phyloP scores from a whole-genome alignment of 2,329 filamentous ascomycete species.

The Pestalotiopsis sp. region DNA sequence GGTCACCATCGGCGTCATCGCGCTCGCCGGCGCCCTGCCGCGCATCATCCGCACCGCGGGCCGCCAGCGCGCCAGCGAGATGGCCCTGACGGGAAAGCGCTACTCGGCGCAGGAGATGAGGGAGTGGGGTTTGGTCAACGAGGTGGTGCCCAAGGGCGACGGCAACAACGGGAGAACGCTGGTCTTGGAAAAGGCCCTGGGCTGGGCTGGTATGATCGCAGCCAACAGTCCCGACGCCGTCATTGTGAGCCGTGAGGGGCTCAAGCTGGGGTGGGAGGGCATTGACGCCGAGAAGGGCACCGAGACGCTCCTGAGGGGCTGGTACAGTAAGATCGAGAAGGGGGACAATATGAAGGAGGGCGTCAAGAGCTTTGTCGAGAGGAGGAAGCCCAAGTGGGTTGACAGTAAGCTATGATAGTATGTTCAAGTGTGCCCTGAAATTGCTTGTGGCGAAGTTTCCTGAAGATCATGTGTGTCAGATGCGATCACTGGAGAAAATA shows the following conservation, averaged over 20 bases:
- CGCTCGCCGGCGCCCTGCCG: conserved; percentile 71
- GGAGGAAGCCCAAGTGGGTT: conserved; percentile 69
- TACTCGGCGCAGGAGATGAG: conserved; percentile 62
- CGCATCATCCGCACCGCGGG: conserved; percentile 69
- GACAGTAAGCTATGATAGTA: conserved; percentile 58
- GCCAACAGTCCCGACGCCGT: conserved; percentile 75
- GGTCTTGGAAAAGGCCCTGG: conserved; percentile 61
- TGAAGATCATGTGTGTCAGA: too few relatives aligned
- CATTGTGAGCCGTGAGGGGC: conserved; percentile 71
- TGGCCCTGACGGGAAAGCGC: conserved; percentile 66
- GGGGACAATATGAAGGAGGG: conserved; percentile 78
- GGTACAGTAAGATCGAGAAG: conserved; percentile 61
- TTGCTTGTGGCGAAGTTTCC: too few relatives aligned
- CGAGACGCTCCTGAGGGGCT: conserved; percentile 55
- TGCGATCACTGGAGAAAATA: too few relatives aligned
- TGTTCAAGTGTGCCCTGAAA: background rate
- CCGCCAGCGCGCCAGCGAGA: conserved; percentile 69
- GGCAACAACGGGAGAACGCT: conserved; percentile 33
- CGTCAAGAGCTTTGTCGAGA: conserved; percentile 75
- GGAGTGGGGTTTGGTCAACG: conserved; percentile 72
- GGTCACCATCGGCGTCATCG: conserved; percentile 70
- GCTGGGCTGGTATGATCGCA: conserved; percentile 63
- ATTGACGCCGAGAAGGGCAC: conserved; percentile 67
- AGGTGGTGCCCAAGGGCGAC: conserved; percentile 47
- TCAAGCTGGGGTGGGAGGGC: conserved; percentile 74